Evolutionary conservation across 768 basidiomycete species (phyloP), one percentile per base, ranked within the genome.

Genomic region (Tephrocybe rancida): DNA sequence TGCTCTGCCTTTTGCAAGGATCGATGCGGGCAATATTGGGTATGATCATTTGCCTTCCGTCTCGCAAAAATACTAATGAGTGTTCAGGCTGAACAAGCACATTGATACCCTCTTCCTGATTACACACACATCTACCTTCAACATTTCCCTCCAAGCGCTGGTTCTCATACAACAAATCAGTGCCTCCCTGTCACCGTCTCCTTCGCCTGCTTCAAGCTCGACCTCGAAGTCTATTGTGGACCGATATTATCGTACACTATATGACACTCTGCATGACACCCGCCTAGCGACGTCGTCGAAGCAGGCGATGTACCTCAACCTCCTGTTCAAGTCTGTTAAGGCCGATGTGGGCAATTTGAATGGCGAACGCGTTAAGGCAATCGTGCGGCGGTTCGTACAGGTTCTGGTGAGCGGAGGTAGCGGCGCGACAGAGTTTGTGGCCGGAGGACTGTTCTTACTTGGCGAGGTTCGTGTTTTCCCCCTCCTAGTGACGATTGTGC

Each of bases 71-170:
- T 11, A 46, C 47, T 35, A 13, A 29, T n/a, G 22, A 27, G 25
- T 34, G 4, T 13, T 42, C 61, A 94, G 92, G 24, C 85, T 98
- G 61, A 81, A 85, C 59, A 81, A 85, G 50, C 95, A 98, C 61
- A 89, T 97, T 64, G 89, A 94, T 67, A 94, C 92, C 0, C 84
- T 98, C 19, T 98, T 98, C 80, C 80, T 87, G 41, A 94, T 99
- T 64, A 95, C 94, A 2, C 96, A 98, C 70, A 90, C 83, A 7
- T 95, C 93, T 7, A 97, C 95, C 0, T 99, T 99, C 83, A 97
- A 96, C 68, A 94, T 94, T 63, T 93, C 93, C 9, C 82, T 98
- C 3, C 96, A 96, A 67, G 91, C 95, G 0, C 83, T 98, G 1
- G 81, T 90, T 34, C 80, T 98, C 5, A 90, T 98, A 54, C 89